Conservation (phyloP, 2,329 filamentous ascomycete species). For the Mycosphaerella sp. region DNA sequence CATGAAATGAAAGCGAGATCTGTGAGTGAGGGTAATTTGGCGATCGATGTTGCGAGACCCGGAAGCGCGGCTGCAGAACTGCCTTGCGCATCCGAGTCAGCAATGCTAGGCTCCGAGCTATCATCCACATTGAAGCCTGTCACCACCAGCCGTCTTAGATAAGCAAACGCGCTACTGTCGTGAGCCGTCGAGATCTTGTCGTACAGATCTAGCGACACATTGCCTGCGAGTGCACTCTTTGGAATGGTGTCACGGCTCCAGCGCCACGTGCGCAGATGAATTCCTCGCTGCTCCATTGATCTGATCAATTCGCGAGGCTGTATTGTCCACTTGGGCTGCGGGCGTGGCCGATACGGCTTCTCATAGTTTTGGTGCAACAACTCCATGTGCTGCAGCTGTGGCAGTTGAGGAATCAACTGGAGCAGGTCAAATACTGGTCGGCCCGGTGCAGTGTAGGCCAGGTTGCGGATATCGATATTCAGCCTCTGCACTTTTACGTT, state of each 20-base stretch:
- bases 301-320: conserved; percentile 60
- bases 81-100: conserved; percentile 30
- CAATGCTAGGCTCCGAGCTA: conserved; percentile 32
- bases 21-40: conserved; percentile 57
- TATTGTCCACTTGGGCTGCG: conserved; percentile 56
- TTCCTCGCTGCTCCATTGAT: conserved; percentile 49
- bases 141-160: conserved; percentile 53
- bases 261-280: conserved; percentile 47
- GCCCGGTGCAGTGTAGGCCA: conserved; percentile 49
- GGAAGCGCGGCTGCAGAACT: conserved; percentile 6
- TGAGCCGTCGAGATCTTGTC: conserved; percentile 34
- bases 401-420: conserved; percentile 57
- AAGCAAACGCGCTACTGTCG: conserved; percentile 44
- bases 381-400: conserved; percentile 62
- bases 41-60: conserved; percentile 43
- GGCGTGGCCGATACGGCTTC: conserved; percentile 58
- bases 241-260: conserved; percentile 45
- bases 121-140: conserved; percentile 38
- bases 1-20: conserved; percentile 70
- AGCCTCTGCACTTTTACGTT: conserved; percentile 64
- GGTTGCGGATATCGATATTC: conserved; percentile 59
- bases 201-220: conserved; percentile 22
- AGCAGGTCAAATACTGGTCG: conserved; percentile 52
- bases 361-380: conserved; percentile 65
- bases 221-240: conserved; percentile 7